Base-by-base conservation (phyloP, 2,329 filamentous ascomycete genomes). In the Claviceps sp. region DNA sequence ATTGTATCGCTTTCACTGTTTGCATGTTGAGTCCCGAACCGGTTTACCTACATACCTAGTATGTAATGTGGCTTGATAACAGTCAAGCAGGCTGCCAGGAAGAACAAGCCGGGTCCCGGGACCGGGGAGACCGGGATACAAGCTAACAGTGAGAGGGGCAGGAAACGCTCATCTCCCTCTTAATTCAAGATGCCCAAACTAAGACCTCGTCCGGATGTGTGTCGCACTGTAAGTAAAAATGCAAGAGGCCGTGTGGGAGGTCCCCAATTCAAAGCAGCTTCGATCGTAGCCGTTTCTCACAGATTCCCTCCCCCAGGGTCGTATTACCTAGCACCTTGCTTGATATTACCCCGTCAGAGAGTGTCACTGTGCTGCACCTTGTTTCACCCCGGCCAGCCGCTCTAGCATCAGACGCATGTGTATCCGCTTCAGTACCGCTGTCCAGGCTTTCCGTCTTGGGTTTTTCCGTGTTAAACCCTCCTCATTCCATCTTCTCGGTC, bases 321-420 rank as follows among this genome's bases (percentile, higher is more conserved):
- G 74, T 77, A 69, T 68, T 62, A 75, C 73, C 66, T 63, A 63
- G 64, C 46, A 42, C 38, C 26, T 34, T 52, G 52, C n/a, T n/a
- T n/a, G n/a, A 52, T 52, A 50, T 43, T 45, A 38, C 38, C 42
- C 47, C 37, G 46, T 44, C 48, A 45, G 40, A 40, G 46, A 71
- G 72, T 75, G 71, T 71, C 68, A 73, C 72, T 64, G 67, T 71
- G 70, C 71, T 72, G 68, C 70, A 71, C 71, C 71, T 70, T 69
- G 74, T 76, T 70, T 66, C 63, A 76, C 73, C 58, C 56, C 64
- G 61, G 36, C 46, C 36, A 49, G 59, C 62, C 68, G 61, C 62
- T 63, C 60, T 67, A 61, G 63, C 16, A 62, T 58, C 47, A 39
- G 38, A 40, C 34, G 37, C 39, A 17, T 34, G 51, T 42, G 49